Conservation (phyloP, 306 rosid species). For the Trifolium fragiferum region DNA sequence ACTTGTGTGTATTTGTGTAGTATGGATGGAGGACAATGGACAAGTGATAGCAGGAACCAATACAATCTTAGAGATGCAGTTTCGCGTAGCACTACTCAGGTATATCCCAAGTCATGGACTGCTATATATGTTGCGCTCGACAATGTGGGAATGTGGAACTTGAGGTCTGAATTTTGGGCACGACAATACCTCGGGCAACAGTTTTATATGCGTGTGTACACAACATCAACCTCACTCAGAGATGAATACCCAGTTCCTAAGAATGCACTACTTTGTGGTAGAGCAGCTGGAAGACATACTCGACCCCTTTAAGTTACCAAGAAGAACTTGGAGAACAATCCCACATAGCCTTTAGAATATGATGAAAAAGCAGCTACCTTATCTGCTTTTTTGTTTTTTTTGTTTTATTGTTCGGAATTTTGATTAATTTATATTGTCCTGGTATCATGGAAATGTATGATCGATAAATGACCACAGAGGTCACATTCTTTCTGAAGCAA, state of each 20-base stretch:
- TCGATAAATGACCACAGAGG: slow-evolving; percentile 73
- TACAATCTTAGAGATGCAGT: slow-evolving; percentile 94
- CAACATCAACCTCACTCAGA: slow-evolving; percentile 77
- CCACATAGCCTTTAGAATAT: slow-evolving; percentile 31
- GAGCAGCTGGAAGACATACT: slow-evolving; percentile 82
- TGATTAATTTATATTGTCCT: slow-evolving; percentile 20
- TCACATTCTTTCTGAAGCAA: slow-evolving; percentile 69
- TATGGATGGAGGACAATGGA: slow-evolving; percentile 97
- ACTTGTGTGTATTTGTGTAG: slow-evolving; percentile 42
- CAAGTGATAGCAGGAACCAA: slow-evolving; percentile 58
- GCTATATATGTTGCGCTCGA: slow-evolving; percentile 81
- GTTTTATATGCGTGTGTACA: slow-evolving; percentile 82
- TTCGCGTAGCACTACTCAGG: slow-evolving; percentile 88
- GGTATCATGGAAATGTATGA: slow-evolving; percentile 32
- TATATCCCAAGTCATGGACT: slow-evolving; percentile 92
- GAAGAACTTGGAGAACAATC: not conserved
- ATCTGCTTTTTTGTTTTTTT: slow-evolving; percentile 39
- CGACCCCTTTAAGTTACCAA: slow-evolving; percentile 63
- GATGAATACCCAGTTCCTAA: slow-evolving; percentile 93
- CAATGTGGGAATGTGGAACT: slow-evolving; percentile 99
- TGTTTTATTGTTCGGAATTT: slow-evolving; percentile 33
- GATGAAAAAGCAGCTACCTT: slow-evolving; percentile 39
- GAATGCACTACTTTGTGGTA: slow-evolving; percentile 96
- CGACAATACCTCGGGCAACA: slow-evolving; percentile 95
- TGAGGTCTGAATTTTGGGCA: slow-evolving; percentile 95